These are phyloP conservation scores for Talaromyces piceae DNA, from an alignment of 2,329 filamentous ascomycete species.

Conservation along the genomic window DNA sequence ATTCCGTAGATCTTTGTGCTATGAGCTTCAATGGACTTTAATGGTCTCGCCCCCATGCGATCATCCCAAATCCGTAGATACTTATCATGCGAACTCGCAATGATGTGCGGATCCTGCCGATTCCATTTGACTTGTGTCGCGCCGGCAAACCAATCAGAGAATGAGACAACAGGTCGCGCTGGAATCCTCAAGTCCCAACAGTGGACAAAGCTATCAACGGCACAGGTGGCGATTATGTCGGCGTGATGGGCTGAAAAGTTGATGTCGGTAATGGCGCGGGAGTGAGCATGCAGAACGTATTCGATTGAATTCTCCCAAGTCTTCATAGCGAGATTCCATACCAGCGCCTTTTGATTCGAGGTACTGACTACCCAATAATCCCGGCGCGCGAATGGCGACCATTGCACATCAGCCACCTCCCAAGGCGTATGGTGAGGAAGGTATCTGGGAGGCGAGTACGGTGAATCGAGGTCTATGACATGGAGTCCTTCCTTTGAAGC, in stretches of 20 bases:
- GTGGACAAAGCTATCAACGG: constrained; percentile 87
- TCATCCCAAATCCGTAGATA: constrained; percentile 88
- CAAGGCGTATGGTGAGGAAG: constrained; percentile 83
- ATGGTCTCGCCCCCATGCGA: constrained; percentile 65
- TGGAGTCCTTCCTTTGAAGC: constrained; percentile 84
- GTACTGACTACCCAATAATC: constrained; percentile 94
- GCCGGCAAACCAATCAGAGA: constrained; percentile 88
- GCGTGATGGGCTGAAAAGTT: constrained; percentile 93
- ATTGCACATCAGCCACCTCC: constrained; percentile 93
- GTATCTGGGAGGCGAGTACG: constrained; percentile 77
- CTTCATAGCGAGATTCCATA: constrained; percentile 79
- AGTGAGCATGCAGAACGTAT: constrained; percentile 78
- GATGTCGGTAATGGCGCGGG: constrained; percentile 86
- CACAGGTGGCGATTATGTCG: constrained; percentile 80
- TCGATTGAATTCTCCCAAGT: constrained; percentile 73
- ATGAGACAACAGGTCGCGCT: constrained; percentile 65
- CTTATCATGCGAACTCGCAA: constrained; percentile 85
- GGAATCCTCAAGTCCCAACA: constrained; percentile 81
- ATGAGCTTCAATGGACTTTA: constrained; percentile 80
- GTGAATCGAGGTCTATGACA: constrained; percentile 86
- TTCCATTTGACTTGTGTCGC: constrained; percentile 96
- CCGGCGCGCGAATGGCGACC: constrained; percentile 84
- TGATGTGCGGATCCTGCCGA: constrained; percentile 72
- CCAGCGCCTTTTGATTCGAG: constrained; percentile 85
- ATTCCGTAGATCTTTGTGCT: constrained; percentile 91